A percentile compares a stretch with the other conserved stretches of the same genome.
Evolutionary conservation across 78 protist genomes (phyloP).

Genomic region (Polysphondylium violaceum): DNA sequence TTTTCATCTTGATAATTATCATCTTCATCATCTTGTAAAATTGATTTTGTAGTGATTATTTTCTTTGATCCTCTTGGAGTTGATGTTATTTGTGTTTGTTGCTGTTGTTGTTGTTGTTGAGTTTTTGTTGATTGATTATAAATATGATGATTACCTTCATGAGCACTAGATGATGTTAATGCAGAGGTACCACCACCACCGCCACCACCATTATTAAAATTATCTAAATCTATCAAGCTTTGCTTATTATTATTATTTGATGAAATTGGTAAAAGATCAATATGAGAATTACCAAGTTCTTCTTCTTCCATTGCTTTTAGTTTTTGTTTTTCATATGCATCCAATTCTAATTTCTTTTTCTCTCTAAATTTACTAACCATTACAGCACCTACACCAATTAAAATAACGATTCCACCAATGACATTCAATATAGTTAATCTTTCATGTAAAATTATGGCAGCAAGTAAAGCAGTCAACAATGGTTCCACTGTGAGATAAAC

Average conservation of each 20-base stretch:
- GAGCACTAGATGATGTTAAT: no score
- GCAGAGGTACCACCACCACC: no score
- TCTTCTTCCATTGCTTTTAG: not conserved
- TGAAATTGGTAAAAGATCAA: no score
- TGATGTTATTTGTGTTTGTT: no score
- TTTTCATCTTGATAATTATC: no score
- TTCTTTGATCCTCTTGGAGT: constrained; percentile 4
- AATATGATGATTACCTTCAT: not conserved
- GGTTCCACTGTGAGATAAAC: constrained; percentile 59
- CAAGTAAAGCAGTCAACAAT: constrained; percentile 13
- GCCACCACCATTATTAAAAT: no score
- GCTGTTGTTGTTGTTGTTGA: not conserved
- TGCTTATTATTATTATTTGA: no score
- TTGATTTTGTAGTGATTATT: constrained; percentile 16
- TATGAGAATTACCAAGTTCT: not conserved
- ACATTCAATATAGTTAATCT: constrained; percentile 34
- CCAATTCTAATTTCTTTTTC: constrained; percentile 10
- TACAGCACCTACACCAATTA: constrained; percentile 41
- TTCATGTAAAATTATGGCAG: constrained; percentile 37
- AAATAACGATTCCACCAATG: constrained; percentile 34
- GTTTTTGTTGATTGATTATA: not conserved
- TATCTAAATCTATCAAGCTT: no score
- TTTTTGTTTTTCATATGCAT: constrained; percentile 27
- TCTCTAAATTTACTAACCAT: constrained; percentile 54
- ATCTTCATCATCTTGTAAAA: not conserved